Base-by-base conservation (phyloP, 2,329 filamentous ascomycete genomes). In the Xenosphaeropsis pyriputrescens region DNA sequence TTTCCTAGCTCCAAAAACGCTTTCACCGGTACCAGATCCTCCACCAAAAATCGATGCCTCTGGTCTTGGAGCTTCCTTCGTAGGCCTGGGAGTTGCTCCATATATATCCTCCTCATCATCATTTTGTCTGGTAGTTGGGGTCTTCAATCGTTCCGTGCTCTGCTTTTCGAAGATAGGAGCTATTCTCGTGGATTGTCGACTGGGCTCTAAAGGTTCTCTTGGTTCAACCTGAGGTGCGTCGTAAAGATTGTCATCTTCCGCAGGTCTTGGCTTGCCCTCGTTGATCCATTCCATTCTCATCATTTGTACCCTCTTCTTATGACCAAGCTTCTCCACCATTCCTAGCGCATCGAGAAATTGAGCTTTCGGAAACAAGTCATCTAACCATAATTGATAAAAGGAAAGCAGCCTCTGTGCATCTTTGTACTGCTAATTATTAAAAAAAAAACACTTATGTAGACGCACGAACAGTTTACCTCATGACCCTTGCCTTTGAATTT, bases 371-470 rank as follows among this genome's bases (percentile, higher is more conserved):
- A 88, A 98, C 11, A 98, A 67, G 52, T 95, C 86, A 58, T 98
- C 89, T 2, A 98, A 79, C 91, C 91, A 98, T 39, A 94, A 60
- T 56, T 96, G 91, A 55, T 96, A 98, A 55, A 93, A 84, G 17
- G 83, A 85, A 35, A 98, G 68, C 17, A 98, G 69, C 13, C 78
- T 75, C 0, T 79, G 72, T 9, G 86, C 75, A 54, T 98, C 91
- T 14, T 81, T 79, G 58, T 91, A 96, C 78, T 89, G 38, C 2
- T 26, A 32, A 12, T 39, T 22, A 18, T 45, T 39, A 43, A 26
- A 9, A 26, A 26, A 3, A 17, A 45, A 37, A 18, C 13, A 9
- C 14, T 13, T 16, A 15, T 11, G 15, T 35, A 31, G 15, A 26
- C n/a, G 18, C 8, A 26, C 8, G 12, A 3, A 9, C 12, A 9